Evolutionary conservation across 2,329 filamentous ascomycete species (phyloP).

Genomic region (Lasiodiplodia citricola): DNA sequence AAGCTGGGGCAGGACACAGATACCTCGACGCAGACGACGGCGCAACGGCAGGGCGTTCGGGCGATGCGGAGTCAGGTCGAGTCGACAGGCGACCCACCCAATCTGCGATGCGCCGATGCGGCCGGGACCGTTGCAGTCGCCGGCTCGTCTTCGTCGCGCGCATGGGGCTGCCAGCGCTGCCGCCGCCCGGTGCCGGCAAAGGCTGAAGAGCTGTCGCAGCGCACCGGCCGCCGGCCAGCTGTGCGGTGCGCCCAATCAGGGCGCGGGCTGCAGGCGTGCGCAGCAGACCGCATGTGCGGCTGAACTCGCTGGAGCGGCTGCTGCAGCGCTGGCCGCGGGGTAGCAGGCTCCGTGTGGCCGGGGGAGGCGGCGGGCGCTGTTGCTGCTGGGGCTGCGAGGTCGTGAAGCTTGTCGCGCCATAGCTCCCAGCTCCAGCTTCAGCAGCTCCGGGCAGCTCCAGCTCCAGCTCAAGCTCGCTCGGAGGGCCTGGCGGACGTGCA

Average conservation of each 20-base stretch:
- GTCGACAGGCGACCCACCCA: not conserved
- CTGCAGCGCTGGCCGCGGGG: not conserved
- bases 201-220: not conserved
- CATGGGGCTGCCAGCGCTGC: not conserved
- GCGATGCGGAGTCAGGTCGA: not conserved
- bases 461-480: constrained; percentile 1
- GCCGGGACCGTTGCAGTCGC: not conserved
- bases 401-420: constrained; percentile 9
- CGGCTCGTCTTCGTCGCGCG: not conserved
- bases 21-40: not conserved
- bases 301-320: not conserved
- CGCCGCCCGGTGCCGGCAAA: not conserved
- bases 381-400: not conserved
- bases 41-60: not conserved
- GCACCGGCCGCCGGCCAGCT: not conserved
- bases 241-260: not conserved
- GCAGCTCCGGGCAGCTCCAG: constrained; percentile 8
- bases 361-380: not conserved
- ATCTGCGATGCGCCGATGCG: not conserved
- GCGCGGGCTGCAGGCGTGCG: not conserved
- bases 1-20: not conserved
- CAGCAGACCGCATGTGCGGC: not conserved
- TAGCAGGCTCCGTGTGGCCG: not conserved
- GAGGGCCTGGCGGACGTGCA: not conserved
- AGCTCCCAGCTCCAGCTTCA: constrained; percentile 17